phyloP scores from a whole-genome alignment of 2,329 filamentous ascomycete genomes.

The Coleophoma eucalyptorum region DNA sequence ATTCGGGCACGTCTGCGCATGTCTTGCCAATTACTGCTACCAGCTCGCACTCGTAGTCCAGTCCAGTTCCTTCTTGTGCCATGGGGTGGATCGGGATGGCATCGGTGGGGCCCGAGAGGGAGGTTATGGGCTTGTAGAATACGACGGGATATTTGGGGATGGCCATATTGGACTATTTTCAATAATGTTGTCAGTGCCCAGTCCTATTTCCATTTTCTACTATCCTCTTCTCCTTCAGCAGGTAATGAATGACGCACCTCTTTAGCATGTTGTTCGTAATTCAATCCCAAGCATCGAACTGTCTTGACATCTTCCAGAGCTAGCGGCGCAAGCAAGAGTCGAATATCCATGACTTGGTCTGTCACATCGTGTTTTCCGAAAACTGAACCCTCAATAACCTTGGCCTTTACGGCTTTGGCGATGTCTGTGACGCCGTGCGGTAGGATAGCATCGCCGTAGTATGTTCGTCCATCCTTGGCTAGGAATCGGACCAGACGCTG shows the following conservation, averaged over 20 bases:
- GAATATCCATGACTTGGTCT: conserved; percentile 52
- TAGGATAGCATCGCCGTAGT: conserved; percentile 73
- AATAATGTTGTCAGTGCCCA: background rate
- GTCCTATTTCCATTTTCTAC: background rate
- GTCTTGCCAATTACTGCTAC: conserved; percentile 68
- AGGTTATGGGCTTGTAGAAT: conserved; percentile 69
- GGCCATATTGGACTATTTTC: conserved; percentile 53
- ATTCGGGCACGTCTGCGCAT: conserved; percentile 61
- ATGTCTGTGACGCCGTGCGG: conserved; percentile 57
- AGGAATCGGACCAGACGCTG: conserved; percentile 73
- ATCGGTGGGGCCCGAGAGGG: conserved; percentile 61
- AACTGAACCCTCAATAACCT: conserved; percentile 60
- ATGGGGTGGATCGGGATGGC: conserved; percentile 62
- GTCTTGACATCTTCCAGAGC: conserved; percentile 59
- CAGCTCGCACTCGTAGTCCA: conserved; percentile 81
- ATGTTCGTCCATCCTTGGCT: conserved; percentile 63
- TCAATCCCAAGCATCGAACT: conserved; percentile 66
- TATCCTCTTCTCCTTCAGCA: background rate
- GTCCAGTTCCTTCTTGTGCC: conserved; percentile 60
- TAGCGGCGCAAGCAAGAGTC: conserved; percentile 59
- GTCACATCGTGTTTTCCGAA: conserved; percentile 63
- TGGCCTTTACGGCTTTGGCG: conserved; percentile 55
- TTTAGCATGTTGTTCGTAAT: conserved; percentile 69
- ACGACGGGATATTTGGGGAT: conserved; percentile 69
- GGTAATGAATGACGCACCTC: conserved; percentile 41